These are phyloP conservation scores for Coemansia sp. DNA, from an alignment of 192 early-diverging fungal species.

Conservation along the genomic window DNA sequence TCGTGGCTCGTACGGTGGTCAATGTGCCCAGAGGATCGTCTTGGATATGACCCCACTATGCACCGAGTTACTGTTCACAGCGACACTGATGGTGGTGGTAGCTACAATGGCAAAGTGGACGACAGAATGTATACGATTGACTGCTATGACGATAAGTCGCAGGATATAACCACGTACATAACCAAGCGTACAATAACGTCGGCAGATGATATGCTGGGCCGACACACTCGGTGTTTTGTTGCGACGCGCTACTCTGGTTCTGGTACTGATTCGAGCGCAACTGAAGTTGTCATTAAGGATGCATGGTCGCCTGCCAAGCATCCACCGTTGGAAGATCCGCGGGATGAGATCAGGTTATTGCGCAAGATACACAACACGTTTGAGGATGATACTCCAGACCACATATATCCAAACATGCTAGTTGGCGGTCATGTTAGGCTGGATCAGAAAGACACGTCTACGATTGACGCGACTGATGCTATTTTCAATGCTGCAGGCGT, in stretches of 20 bases:
- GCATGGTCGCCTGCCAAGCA: conserved; percentile 9
- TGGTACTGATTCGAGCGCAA: too few relatives aligned
- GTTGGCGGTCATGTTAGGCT: conserved; percentile 12
- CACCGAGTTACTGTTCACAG: neutral
- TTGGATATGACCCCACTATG: conserved; percentile 14
- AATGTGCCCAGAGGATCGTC: conserved; percentile 1
- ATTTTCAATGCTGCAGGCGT: neutral
- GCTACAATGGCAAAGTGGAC: too few relatives aligned
- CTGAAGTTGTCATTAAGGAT: conserved; percentile 16
- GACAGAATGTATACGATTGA: neutral
- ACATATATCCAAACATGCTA: conserved; percentile 4
- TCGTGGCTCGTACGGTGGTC: conserved; percentile 14
- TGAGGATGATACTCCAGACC: neutral
- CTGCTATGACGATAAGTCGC: neutral
- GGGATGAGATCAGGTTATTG: conserved; percentile 2
- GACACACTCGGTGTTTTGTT: conserved; percentile 6
- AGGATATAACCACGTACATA: neutral
- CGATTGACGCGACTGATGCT: conserved; percentile 4
- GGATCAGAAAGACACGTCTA: neutral
- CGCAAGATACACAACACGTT: conserved; percentile 3
- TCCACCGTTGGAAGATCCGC: neutral
- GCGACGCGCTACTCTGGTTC: too few relatives aligned
- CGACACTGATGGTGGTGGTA: neutral
- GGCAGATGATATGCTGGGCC: conserved; percentile 11
- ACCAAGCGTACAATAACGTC: neutral